Conservation (phyloP, 441 rosid species). For the Melianthus villosus region DNA sequence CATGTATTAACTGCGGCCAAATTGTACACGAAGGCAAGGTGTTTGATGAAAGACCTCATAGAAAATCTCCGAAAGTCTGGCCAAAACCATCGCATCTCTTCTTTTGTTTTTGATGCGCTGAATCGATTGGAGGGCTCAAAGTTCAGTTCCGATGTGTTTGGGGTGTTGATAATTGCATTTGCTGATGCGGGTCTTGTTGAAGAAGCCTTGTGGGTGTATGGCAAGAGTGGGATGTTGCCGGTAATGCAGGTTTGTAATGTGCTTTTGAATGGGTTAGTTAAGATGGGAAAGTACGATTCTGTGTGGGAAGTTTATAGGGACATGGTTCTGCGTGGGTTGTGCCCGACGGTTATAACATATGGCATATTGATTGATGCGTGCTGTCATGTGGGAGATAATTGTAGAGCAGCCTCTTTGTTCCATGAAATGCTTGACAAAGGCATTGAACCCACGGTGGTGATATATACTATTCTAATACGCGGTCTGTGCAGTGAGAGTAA, state of each 20-base stretch:
- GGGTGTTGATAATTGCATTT: no score
- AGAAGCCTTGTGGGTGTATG: no score
- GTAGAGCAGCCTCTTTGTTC: conserved; percentile 43
- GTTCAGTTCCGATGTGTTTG: no score
- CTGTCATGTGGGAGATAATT: conserved; percentile 53
- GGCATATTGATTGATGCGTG: conserved; percentile 44
- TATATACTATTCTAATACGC: conserved; percentile 59
- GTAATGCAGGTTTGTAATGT: conserved; percentile 53
- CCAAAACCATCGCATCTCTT: no score
- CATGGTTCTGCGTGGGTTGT: conserved; percentile 24
- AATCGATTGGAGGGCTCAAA: no score
- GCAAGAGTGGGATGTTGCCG: no score
- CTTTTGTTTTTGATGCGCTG: no score
- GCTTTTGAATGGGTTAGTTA: conserved; percentile 44
- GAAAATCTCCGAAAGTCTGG: no score
- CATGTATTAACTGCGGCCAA: no score
- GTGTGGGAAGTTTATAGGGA: conserved; percentile 48
- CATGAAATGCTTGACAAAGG: conserved; percentile 30
- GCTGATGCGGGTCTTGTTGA: no score
- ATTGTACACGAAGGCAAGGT: no score
- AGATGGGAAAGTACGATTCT: conserved; percentile 31
- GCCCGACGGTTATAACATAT: conserved; percentile 38
- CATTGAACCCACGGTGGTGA: conserved; percentile 36
- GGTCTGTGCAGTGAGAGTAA: conserved; percentile 62
- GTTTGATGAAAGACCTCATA: no score